These are phyloP conservation scores for Linderniella brevidens DNA, from an alignment of 257 asterid species.

Conservation along the genomic window DNA sequence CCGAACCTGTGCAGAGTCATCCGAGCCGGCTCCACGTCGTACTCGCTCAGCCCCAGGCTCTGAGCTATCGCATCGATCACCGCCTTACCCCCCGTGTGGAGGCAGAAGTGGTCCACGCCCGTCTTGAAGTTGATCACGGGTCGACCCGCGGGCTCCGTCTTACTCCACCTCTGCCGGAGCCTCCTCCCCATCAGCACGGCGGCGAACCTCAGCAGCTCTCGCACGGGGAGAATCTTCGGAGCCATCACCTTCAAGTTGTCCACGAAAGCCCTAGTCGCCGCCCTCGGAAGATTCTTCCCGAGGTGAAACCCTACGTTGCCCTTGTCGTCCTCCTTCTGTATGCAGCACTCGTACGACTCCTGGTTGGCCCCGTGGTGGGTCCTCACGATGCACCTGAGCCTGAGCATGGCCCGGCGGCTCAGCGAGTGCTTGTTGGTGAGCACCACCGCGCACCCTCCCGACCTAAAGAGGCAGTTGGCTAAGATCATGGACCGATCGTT, in stretches of 20 bases:
- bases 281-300: slow-evolving; percentile 3
- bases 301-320: background rate
- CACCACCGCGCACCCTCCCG: slow-evolving; percentile 1
- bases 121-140: slow-evolving; percentile 4
- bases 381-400: background rate
- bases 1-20: slow-evolving; percentile 6
- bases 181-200: background rate
- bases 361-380: slow-evolving; percentile 3
- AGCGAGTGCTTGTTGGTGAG: slow-evolving; percentile 2
- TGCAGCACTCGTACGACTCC: slow-evolving; percentile 3
- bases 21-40: slow-evolving; percentile 2
- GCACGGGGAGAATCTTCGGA: slow-evolving; percentile 3
- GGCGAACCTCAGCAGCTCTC: slow-evolving; percentile 2
- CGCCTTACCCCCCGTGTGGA: slow-evolving; percentile 4
- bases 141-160: background rate
- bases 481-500: slow-evolving; percentile 1
- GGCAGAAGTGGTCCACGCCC: slow-evolving; percentile 2
- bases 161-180: slow-evolving; percentile 3
- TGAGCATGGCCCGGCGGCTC: background rate
- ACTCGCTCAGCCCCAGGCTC: slow-evolving; percentile 4
- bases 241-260: background rate
- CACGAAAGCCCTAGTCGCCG: background rate
- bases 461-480: slow-evolving; percentile 3
- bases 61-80: slow-evolving; percentile 2
- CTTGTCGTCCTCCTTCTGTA: slow-evolving; percentile 4